phyloP scores from a whole-genome alignment of 768 basidiomycete genomes.

The Boletus sp. region DNA sequence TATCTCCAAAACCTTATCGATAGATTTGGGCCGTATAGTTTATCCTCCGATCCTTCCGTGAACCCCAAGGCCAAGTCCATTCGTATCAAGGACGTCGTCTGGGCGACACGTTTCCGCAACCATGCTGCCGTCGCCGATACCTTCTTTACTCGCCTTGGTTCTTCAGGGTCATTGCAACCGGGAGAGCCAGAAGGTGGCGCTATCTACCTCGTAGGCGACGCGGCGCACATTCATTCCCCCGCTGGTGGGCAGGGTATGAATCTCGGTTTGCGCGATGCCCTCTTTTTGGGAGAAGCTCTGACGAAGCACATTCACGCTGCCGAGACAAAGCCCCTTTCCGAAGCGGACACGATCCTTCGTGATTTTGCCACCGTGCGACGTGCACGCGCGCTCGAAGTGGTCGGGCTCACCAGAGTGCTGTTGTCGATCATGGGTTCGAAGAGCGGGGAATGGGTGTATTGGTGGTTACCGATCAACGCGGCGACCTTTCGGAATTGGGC shows the following conservation, averaged over 20 bases:
- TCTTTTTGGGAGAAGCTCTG: constrained; percentile 44
- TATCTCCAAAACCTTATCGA: constrained; percentile 47
- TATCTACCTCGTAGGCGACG: constrained; percentile 41
- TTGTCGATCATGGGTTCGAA: constrained; percentile 24
- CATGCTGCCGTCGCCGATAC: constrained; percentile 45
- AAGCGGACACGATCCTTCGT: constrained; percentile 34
- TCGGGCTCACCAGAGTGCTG: constrained; percentile 40
- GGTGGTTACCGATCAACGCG: constrained; percentile 31
- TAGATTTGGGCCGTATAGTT: constrained; percentile 35
- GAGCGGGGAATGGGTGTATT: constrained; percentile 2
- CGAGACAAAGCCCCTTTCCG: constrained; percentile 7
- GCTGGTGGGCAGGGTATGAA: constrained; percentile 62
- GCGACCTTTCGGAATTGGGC: constrained; percentile 27
- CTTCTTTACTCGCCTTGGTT: constrained; percentile 33
- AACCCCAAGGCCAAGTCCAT: constrained; percentile 33
- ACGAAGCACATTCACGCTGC: constrained; percentile 33
- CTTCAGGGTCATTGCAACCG: background rate
- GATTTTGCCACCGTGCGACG: constrained; percentile 38
- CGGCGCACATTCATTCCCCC: constrained; percentile 55
- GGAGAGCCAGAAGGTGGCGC: constrained; percentile 12
- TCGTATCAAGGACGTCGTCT: constrained; percentile 39
- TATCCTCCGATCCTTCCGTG: constrained; percentile 38
- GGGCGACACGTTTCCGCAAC: constrained; percentile 49
- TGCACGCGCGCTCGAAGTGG: constrained; percentile 41
- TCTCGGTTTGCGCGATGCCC: constrained; percentile 52